These are phyloP conservation scores for Colletotrichum sansevieriae DNA, from an alignment of 2,329 filamentous ascomycete genomes.

Conservation along the genomic window DNA sequence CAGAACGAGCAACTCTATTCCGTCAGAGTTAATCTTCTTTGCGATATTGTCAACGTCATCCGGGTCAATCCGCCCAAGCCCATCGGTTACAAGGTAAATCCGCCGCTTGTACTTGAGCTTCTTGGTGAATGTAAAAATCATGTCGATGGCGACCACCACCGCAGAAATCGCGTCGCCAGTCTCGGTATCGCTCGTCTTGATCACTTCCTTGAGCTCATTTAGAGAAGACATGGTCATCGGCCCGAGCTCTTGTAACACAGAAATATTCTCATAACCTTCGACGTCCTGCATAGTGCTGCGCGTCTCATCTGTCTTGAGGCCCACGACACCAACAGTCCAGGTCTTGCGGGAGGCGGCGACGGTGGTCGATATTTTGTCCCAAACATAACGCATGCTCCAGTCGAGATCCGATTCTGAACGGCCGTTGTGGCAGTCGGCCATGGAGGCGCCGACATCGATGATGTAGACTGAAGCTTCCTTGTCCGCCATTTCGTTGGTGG, in stretches of 20 bases:
- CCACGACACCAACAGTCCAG: slow-evolving; percentile 82
- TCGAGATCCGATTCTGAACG: slow-evolving; percentile 85
- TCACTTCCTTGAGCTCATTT: slow-evolving; percentile 69
- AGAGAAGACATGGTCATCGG: slow-evolving; percentile 76
- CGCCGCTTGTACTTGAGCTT: slow-evolving; percentile 84
- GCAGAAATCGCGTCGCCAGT: slow-evolving; percentile 89
- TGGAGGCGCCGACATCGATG: slow-evolving; percentile 88
- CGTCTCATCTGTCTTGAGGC: slow-evolving; percentile 84
- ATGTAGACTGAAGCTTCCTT: slow-evolving; percentile 96
- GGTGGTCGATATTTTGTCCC: slow-evolving; percentile 86
- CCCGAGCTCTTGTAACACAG: slow-evolving; percentile 78
- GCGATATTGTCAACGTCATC: slow-evolving; percentile 79
- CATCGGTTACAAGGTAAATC: slow-evolving; percentile 90
- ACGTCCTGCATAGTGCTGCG: slow-evolving; percentile 76
- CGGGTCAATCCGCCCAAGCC: slow-evolving; percentile 77
- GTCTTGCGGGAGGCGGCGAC: slow-evolving; percentile 76
- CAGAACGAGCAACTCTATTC: slow-evolving; percentile 85
- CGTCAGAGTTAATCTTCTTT: slow-evolving; percentile 78
- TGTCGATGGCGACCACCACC: slow-evolving; percentile 85
- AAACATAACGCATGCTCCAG: slow-evolving; percentile 91
- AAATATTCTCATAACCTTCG: slow-evolving; percentile 84
- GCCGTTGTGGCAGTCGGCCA: slow-evolving; percentile 79
- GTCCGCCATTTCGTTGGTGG: slow-evolving; percentile 75
- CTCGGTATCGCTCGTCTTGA: slow-evolving; percentile 77
- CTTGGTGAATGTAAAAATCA: slow-evolving; percentile 85